Evolutionary conservation across 257 asterid species (phyloP).

Genomic region (Solanum infundibuliforme): DNA sequence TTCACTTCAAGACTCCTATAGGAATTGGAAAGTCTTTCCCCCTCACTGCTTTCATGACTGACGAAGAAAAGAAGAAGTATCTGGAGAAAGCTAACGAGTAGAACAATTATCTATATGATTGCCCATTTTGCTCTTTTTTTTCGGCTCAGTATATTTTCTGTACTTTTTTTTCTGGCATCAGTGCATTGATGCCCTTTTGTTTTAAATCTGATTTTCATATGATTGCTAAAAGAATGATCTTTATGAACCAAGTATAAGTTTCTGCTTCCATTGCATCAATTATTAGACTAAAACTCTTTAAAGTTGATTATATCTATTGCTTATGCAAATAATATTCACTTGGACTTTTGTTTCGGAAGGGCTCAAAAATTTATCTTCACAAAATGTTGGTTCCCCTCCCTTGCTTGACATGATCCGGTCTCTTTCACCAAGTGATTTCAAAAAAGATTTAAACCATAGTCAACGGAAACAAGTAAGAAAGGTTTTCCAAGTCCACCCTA

Average conservation of each 20-base stretch:
- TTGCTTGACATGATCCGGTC: neutral
- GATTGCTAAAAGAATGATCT: neutral
- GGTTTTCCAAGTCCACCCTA: neutral
- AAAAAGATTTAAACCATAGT: neutral
- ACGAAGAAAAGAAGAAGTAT: slow-evolving; percentile 37
- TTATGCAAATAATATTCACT: neutral
- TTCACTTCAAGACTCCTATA: slow-evolving; percentile 79
- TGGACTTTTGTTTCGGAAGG: neutral
- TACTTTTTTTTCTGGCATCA: neutral
- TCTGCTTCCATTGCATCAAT: neutral
- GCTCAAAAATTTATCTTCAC: neutral
- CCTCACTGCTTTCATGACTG: slow-evolving; percentile 59
- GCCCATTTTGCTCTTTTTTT: neutral
- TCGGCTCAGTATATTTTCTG: neutral
- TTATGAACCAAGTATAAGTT: neutral
- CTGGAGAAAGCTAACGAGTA: slow-evolving; percentile 22
- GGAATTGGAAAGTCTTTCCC: slow-evolving; percentile 87
- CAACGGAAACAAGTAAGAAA: neutral
- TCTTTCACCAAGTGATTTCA: neutral
- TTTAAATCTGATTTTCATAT: neutral
- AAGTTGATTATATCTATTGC: neutral
- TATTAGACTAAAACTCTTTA: neutral
- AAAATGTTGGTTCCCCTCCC: neutral
- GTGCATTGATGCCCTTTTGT: neutral
- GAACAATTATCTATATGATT: neutral